phyloP scores from a whole-genome alignment of 2,329 filamentous ascomycete species.

The Tolypocladium amazonense region DNA sequence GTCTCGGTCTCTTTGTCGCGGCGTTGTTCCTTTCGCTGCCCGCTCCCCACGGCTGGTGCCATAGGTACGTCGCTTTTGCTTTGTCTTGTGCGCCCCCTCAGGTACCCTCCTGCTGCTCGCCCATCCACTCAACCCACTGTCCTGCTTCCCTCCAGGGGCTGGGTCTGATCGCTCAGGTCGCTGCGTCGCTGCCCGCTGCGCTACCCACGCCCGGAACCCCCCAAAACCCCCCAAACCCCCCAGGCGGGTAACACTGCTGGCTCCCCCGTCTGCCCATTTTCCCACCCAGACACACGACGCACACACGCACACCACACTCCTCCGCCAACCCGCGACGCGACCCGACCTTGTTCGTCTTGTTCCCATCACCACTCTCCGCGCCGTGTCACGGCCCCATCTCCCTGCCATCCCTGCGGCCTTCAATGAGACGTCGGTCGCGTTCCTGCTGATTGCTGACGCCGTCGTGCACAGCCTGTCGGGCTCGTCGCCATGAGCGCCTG shows the following conservation, averaged over 20 bases:
- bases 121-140: background rate
- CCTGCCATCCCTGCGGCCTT: constrained; percentile 24
- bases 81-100: background rate
- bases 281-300: constrained; percentile 17
- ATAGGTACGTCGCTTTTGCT: background rate
- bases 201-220: constrained; percentile 1
- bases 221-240: no score
- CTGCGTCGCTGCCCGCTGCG: constrained; percentile 1
- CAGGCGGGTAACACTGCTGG: background rate
- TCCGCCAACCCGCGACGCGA: constrained; percentile 32
- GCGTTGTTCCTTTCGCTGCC: background rate
- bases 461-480: constrained; percentile 31
- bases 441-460: constrained; percentile 34
- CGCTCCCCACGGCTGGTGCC: background rate
- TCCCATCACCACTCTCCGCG: constrained; percentile 26
- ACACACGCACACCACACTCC: constrained; percentile 15
- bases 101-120: background rate
- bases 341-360: constrained; percentile 18
- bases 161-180: background rate
- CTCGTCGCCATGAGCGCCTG: constrained; percentile 56
- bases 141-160: background rate
- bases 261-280: constrained; percentile 11
- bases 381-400: constrained; percentile 38
- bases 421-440: constrained; percentile 29
- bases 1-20: background rate